These are phyloP conservation scores for Pichia sp. DNA, from an alignment of 1,139 yeast genomes.

Conservation along the genomic window DNA sequence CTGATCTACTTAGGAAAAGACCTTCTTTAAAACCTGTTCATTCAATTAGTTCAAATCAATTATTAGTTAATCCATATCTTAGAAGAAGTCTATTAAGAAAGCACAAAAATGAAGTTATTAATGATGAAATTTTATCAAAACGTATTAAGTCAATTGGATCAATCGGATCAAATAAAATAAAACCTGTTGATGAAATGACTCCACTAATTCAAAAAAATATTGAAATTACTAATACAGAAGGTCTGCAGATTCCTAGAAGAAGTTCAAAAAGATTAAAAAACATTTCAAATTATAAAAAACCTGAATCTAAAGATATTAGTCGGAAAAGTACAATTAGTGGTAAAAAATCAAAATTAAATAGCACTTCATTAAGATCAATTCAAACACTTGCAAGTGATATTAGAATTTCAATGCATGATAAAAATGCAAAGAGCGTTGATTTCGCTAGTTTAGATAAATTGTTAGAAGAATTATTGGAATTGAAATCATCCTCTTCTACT, in stretches of 20 bases:
- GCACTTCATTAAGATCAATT: slow-evolving; percentile 4
- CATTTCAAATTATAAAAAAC: not conserved
- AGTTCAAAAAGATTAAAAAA: slow-evolving; percentile 14
- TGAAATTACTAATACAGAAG: not conserved
- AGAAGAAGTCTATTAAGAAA: slow-evolving; percentile 7
- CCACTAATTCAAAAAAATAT: not conserved
- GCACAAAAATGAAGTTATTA: slow-evolving; percentile 5
- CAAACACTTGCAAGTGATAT: slow-evolving; percentile 9
- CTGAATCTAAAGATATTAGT: not conserved
- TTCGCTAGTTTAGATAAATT: slow-evolving; percentile 10
- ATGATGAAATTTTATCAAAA: slow-evolving; percentile 1
- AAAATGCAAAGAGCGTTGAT: slow-evolving; percentile 10
- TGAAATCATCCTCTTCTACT: not conserved
- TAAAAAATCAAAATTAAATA: not conserved
- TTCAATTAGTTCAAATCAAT: not conserved
- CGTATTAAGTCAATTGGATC: not conserved
- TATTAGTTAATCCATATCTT: slow-evolving; percentile 7
- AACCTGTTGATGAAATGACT: not conserved
- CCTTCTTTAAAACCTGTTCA: slow-evolving; percentile 5
- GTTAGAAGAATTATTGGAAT: slow-evolving; percentile 6
- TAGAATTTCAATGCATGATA: not conserved
- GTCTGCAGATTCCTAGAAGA: slow-evolving; percentile 14
- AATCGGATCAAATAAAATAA: no score
- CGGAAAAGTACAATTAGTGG: not conserved
- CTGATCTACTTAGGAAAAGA: not conserved